Evolutionary conservation across 192 early-diverging fungal genomes (phyloP), one percentile per base, ranked within the genome.

Genomic region (Chytriomyces sp.): DNA sequence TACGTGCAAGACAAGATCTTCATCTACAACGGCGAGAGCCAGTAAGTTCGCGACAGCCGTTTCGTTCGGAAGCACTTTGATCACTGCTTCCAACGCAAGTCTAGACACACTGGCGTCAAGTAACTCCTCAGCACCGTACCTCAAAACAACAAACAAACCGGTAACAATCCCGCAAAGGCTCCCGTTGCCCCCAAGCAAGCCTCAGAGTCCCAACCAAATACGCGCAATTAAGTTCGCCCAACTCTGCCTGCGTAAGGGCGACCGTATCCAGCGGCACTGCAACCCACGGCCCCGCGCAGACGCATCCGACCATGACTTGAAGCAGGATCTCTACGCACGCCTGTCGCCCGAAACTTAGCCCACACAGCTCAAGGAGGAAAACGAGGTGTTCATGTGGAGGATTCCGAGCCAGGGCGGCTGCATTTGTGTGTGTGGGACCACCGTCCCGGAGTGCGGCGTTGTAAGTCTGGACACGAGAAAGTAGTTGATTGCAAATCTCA

Each of bases 121-220:
- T n/a, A n/a, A n/a, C n/a, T n/a, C n/a, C n/a, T n/a, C n/a, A n/a
- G n/a, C n/a, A n/a, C n/a, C n/a, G n/a, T n/a, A n/a, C 44, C 44
- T n/a, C 44, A 49, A 14, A 49, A 49, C 14, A 49, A 49, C 44
- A 49, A 14, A 49, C 44, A 22, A 49, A 49, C 22, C 44, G 22
- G 44, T 49, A 49, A 14, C 14, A 49, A 14, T 49, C 22, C 44
- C 44, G 44, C 44, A 49, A 49, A 0, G 22, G 44, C 22, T 57
- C 57, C 39, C 37, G 19, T 25, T 10, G 4, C 32, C 31, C 52
- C 68, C 68, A 70, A 5, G 55, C 68, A 1, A 70, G 10, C 36
- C 68, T 52, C 56, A 70, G 59, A 44, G 25, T 37, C 56, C 68
- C 68, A 25, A 52, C 30, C 12, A 70, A 8, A 49, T 70, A 56